Percentiles rank a stretch among this genome's conserved stretches.
Evolutionary conservation across 495 filamentous ascomycete species (phyloP).

Genomic region (Xylaria palmicola): DNA sequence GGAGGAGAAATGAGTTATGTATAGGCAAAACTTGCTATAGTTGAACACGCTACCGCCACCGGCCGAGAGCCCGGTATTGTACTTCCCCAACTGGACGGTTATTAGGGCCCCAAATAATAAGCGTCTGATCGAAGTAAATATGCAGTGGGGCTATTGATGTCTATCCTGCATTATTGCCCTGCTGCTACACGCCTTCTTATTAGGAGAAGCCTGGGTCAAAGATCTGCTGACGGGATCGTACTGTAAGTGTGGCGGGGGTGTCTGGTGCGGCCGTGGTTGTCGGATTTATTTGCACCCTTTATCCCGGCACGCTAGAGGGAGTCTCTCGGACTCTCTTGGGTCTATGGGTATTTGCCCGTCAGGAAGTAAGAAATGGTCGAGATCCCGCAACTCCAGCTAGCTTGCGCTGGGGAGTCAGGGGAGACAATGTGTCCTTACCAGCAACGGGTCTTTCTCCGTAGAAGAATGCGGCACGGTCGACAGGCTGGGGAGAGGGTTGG

Average conservation of each 20-base stretch:
- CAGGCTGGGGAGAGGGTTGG: neutral
- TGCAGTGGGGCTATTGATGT: conserved; percentile 31
- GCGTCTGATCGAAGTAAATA: conserved; percentile 28
- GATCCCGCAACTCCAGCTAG: neutral
- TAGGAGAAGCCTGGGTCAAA: conserved; percentile 28
- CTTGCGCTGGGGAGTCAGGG: neutral
- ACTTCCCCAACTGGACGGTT: conserved; percentile 1
- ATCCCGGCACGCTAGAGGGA: neutral
- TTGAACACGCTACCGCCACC: conserved; percentile 6
- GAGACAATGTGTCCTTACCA: neutral
- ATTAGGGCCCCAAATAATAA: conserved; percentile 24
- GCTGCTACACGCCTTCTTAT: conserved; percentile 27
- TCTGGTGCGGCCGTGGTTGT: conserved; percentile 28
- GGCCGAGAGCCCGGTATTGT: conserved; percentile 4
- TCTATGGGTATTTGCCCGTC: neutral
- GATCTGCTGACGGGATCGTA: conserved; percentile 37
- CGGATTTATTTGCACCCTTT: conserved; percentile 21
- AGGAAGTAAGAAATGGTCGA: neutral
- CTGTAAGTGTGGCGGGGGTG: conserved; percentile 28
- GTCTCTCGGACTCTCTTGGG: neutral
- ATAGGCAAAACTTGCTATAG: conserved; percentile 16
- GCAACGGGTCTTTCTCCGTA: neutral
- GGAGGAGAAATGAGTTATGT: conserved; percentile 14
- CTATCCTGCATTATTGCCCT: conserved; percentile 28
- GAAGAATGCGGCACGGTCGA: neutral